These are phyloP conservation scores for Fonsecaea pugnacius DNA, from an alignment of 2,329 filamentous ascomycete species.

Conservation along the genomic window DNA sequence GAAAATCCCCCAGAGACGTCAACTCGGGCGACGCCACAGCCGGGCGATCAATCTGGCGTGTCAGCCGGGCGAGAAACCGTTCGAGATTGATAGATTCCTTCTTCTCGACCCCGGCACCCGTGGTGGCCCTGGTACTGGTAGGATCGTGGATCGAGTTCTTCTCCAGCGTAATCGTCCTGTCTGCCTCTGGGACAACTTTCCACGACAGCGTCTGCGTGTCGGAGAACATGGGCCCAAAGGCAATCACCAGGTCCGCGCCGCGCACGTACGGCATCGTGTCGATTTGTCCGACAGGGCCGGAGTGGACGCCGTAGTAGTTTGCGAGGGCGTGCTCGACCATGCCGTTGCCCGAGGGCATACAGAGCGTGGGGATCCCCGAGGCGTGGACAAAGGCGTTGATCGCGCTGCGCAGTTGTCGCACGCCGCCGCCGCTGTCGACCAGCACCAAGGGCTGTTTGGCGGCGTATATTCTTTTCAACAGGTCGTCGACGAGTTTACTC, in stretches of 20 bases:
- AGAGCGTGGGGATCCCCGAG: constrained; percentile 77
- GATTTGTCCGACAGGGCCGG: constrained; percentile 73
- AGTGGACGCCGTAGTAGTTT: constrained; percentile 84
- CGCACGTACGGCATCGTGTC: constrained; percentile 47
- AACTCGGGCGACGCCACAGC: constrained; percentile 8
- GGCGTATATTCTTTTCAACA: constrained; percentile 72
- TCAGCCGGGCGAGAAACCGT: constrained; percentile 6
- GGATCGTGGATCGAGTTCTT: constrained; percentile 70
- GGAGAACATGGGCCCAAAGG: constrained; percentile 51
- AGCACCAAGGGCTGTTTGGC: constrained; percentile 78
- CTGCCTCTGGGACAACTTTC: constrained; percentile 74
- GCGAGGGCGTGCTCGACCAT: constrained; percentile 75
- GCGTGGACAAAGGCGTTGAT: constrained; percentile 73
- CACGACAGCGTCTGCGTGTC: constrained; percentile 68
- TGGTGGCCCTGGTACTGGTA: constrained; percentile 52
- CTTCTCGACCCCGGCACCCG: constrained; percentile 41
- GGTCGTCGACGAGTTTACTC: constrained; percentile 67
- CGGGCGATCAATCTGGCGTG: constrained; percentile 7
- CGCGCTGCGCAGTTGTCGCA: constrained; percentile 73
- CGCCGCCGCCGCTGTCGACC: constrained; percentile 80
- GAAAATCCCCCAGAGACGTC: constrained; percentile 25
- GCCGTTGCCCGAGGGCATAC: constrained; percentile 89
- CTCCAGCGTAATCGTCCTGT: constrained; percentile 80
- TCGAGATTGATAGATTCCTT: constrained; percentile 13
- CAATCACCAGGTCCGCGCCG: constrained; percentile 47